A percentile compares a stretch with the other conserved stretches of the same genome.
Conservation (phyloP, 345 rosid species). For the Citrus cavaleriei region DNA sequence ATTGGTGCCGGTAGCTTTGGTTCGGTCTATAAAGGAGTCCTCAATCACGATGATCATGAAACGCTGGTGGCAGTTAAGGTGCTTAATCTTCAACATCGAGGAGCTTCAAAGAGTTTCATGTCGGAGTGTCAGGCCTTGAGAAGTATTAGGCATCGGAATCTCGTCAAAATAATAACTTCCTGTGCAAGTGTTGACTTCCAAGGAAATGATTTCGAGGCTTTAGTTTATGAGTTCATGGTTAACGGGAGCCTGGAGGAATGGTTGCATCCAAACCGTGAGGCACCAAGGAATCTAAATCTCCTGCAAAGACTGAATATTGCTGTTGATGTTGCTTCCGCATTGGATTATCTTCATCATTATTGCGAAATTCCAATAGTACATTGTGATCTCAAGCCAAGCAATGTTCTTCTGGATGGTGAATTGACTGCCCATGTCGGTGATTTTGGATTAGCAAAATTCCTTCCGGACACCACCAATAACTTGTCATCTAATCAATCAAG, state of each 20-base stretch:
- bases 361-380: too few relatives aligned
- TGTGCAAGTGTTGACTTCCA: constrained; percentile 22
- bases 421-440: too few relatives aligned
- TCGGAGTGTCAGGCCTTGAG: constrained; percentile 25
- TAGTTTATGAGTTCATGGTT: constrained; percentile 16
- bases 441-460: too few relatives aligned
- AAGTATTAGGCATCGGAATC: constrained; percentile 26
- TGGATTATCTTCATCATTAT: too few relatives aligned
- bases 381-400: too few relatives aligned
- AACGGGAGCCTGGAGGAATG: constrained; percentile 18
- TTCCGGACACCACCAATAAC: too few relatives aligned
- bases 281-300: too few relatives aligned
- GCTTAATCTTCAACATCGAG: constrained; percentile 1
- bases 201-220: constrained; percentile 29
- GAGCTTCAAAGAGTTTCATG: constrained; percentile 24
- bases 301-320: too few relatives aligned
- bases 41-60: neutral
- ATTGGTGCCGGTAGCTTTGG: constrained; percentile 25
- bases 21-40: constrained; percentile 25
- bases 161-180: constrained; percentile 21
- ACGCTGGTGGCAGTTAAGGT: neutral
- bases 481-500: too few relatives aligned
- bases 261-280: neutral
- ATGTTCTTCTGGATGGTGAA: too few relatives aligned
- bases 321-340: too few relatives aligned